These are phyloP conservation scores for Herpotrichia juniperi DNA, from an alignment of 2,329 filamentous ascomycete species.

Conservation along the genomic window DNA sequence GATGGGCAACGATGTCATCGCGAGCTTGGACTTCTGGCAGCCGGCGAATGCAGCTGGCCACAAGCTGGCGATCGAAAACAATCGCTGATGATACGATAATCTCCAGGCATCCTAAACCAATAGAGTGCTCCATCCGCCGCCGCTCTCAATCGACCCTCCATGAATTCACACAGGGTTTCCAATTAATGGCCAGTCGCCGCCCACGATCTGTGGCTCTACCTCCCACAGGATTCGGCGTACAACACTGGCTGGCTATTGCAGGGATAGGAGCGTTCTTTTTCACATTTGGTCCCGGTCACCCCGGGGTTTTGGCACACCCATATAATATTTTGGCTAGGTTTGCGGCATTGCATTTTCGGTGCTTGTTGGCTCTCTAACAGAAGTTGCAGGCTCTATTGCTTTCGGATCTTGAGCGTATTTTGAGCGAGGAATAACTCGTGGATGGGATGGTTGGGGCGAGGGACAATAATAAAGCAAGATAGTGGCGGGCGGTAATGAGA, in stretches of 20 bases:
- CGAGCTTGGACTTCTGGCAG: conserved; percentile 93
- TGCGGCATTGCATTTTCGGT: not conserved
- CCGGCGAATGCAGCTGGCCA: conserved; percentile 27
- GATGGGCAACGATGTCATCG: conserved; percentile 87
- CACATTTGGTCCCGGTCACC: conserved; percentile 1
- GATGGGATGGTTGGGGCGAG: not conserved
- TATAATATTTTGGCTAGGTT: conserved; percentile 5
- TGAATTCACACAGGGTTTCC: not conserved
- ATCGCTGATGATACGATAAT: conserved; percentile 11
- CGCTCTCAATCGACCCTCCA: not conserved
- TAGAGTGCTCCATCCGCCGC: not conserved
- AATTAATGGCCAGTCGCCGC: not conserved
- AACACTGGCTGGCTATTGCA: not conserved
- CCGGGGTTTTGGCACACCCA: conserved; percentile 1
- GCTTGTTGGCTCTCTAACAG: not conserved
- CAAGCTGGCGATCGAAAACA: conserved; percentile 33
- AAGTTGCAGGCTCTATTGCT: not conserved
- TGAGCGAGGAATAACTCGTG: not conserved
- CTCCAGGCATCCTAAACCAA: not conserved
- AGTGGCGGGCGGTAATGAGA: not conserved
- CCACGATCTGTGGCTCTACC: not conserved
- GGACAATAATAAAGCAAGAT: not conserved
- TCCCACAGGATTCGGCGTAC: not conserved
- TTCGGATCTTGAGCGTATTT: not conserved
- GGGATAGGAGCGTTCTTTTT: not conserved